Conservation (phyloP, 2,329 filamentous ascomycete species). For the Corinectria fuckeliana region DNA sequence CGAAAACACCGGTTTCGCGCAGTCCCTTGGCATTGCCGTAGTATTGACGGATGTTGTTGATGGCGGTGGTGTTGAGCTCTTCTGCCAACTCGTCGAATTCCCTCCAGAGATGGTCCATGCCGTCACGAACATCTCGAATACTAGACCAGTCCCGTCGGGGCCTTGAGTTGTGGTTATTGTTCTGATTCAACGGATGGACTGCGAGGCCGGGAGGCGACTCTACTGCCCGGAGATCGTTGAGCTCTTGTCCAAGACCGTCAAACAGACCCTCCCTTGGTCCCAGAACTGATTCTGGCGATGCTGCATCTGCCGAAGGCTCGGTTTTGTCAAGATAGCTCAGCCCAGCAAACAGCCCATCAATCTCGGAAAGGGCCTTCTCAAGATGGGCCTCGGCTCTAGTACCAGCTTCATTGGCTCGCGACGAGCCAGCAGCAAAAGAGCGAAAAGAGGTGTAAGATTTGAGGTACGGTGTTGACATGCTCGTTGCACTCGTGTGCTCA, state of each 20-base stretch:
- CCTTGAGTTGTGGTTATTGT: background rate
- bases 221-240: background rate
- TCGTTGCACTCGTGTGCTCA: background rate
- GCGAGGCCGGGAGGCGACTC: background rate
- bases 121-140: constrained; percentile 11
- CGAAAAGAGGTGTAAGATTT: background rate
- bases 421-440: constrained; percentile 5
- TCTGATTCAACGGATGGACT: background rate
- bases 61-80: background rate
- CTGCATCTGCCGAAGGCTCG: background rate
- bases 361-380: constrained; percentile 11
- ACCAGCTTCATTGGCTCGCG: background rate
- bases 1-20: constrained; percentile 20
- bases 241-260: background rate
- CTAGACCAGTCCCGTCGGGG: constrained; percentile 6
- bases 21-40: constrained; percentile 22
- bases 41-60: constrained; percentile 8
- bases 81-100: constrained; percentile 1
- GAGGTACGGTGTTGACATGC: background rate
- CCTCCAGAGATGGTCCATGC: constrained; percentile 14
- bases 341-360: constrained; percentile 24
- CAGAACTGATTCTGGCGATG: background rate
- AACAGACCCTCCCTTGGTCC: too few relatives aligned
- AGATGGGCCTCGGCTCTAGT: constrained; percentile 2
- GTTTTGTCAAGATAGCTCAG: constrained; percentile 16